phyloP scores from a whole-genome alignment of 306 rosid genomes.

The Echinosophora koreensis region DNA sequence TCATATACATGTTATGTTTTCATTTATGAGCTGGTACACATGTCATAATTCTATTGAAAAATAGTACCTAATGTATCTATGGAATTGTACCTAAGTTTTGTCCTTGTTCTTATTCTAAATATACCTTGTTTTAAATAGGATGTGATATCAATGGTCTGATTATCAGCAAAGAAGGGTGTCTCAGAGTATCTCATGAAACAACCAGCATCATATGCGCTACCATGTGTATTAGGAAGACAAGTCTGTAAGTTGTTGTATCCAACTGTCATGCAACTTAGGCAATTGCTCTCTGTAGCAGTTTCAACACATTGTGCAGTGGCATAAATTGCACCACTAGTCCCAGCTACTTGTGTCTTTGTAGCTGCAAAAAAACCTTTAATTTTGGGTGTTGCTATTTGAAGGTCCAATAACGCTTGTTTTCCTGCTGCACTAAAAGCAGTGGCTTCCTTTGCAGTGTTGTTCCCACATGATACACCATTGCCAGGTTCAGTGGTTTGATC shows the following conservation, averaged over 20 bases:
- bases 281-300: slow-evolving; percentile 43
- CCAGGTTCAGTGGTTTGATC: slow-evolving; percentile 23
- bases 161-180: slow-evolving; percentile 61
- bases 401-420: slow-evolving; percentile 34
- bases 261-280: slow-evolving; percentile 57
- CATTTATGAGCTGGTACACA: no score
- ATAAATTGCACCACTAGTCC: slow-evolving; percentile 44
- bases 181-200: slow-evolving; percentile 71
- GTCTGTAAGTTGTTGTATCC: slow-evolving; percentile 49
- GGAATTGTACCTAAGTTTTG: no score
- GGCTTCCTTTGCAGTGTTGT: slow-evolving; percentile 7
- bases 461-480: slow-evolving; percentile 35
- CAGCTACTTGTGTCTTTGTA: slow-evolving; percentile 36
- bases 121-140: slow-evolving; percentile 54
- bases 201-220: slow-evolving; percentile 66
- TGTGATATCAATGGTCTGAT: slow-evolving; percentile 54
- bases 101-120: not conserved
- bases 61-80: no score
- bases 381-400: slow-evolving; percentile 48
- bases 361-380: slow-evolving; percentile 63
- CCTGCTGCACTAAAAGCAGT: not conserved
- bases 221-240: slow-evolving; percentile 61
- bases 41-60: no score
- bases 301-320: slow-evolving; percentile 74
- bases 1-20: no score